Evolutionary conservation across 78 protist genomes (phyloP), one percentile per base, ranked within the genome.

Genomic region (Dictyostelium purpureum): DNA sequence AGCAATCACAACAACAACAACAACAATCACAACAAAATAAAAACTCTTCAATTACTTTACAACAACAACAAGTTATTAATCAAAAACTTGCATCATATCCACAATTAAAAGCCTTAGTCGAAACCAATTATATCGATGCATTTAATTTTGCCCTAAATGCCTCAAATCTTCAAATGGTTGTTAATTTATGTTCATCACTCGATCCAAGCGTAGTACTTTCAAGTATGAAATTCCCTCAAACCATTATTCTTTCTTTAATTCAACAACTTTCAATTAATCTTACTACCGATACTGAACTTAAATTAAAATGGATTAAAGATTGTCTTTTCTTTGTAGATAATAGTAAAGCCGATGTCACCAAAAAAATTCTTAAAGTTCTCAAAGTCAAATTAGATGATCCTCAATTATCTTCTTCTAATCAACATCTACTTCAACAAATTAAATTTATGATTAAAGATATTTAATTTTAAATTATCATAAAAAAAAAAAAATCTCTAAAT

Each of bases 241-340:
- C 71, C 6, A 85, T 70, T 26, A 85, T 73, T 24, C 19, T 85
- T 9, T 85, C 92, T 14, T 45, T 85, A 31, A 73, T 85, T 18
- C 92, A 85, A 56, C 92, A 85, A 85, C 71, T 85, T 6, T 66
- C 92, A 5, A 56, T 67, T 38, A 79, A 85, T 26, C 35, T 85
- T n/a, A 19, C 19, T 11, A 75, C 4, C 16, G 82, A 85, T 37
- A 28, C 66, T 9, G 83, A 70, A n/a, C 47, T 73, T 31, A 85
- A 85, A 73, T 47, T 85, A 69, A 70, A 69, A 61, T 85, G 92
- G 92, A 85, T 85, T 40, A 70, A 85, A 61, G 92, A 85, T 21
- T 26, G 76, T 56, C 51, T 85, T 5, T 54, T 56, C 7, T 56
- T 42, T 1, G 51, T 85, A 6, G 92, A 85, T 33, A 14, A 31